Conservation (phyloP, 1,139 yeast genomes). For the Kodamaea ohmeri region DNA sequence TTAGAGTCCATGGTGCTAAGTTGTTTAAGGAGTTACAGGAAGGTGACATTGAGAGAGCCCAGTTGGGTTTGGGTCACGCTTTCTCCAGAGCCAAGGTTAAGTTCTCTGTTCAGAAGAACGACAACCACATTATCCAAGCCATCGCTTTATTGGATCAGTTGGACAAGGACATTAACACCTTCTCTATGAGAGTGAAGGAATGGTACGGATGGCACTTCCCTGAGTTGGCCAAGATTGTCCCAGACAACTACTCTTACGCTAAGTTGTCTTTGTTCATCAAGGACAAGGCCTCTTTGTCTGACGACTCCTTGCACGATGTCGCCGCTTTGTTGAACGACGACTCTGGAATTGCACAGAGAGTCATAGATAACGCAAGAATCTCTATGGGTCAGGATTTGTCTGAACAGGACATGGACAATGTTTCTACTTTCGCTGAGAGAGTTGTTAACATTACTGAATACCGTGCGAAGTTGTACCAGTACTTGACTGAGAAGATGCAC, state of each 20-base stretch:
- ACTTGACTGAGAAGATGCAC: constrained; percentile 93
- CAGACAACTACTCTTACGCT: constrained; percentile 89
- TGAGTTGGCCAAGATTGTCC: constrained; percentile 91
- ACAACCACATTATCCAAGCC: constrained; percentile 97
- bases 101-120: constrained; percentile 97
- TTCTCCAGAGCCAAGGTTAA: constrained; percentile 98
- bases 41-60: constrained; percentile 97
- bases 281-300: constrained; percentile 81
- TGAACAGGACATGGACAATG: constrained; percentile 88
- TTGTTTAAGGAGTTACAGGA: constrained; percentile 87
- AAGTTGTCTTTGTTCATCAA: constrained; percentile 76
- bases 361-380: constrained; percentile 81
- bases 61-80: constrained; percentile 98
- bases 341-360: constrained; percentile 88
- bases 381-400: constrained; percentile 99
- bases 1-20: constrained; percentile 87
- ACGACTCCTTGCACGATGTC: constrained; percentile 83
- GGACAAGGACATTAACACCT: constrained; percentile 95
- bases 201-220: constrained; percentile 99
- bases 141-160: constrained; percentile 94
- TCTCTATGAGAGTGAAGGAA: constrained; percentile 98
- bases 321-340: constrained; percentile 91
- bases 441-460: constrained; percentile 91
- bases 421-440: constrained; percentile 87
- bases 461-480: constrained; percentile 83